Base-by-base conservation (phyloP, 495 filamentous ascomycete genomes). In the Tuber microsphaerosporum region DNA sequence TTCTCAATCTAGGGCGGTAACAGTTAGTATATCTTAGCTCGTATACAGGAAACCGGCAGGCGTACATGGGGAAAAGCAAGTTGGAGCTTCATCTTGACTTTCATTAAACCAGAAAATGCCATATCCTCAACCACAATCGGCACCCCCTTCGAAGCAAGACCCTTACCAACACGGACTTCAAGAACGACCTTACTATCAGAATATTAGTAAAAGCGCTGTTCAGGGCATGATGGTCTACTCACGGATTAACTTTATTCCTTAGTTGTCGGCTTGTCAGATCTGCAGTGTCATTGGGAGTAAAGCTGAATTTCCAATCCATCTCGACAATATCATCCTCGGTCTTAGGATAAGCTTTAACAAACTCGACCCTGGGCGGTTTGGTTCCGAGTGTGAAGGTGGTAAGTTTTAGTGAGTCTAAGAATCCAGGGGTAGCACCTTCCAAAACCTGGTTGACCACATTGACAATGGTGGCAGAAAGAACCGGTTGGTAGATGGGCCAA, bases 261-360 rank as follows among this genome's bases (percentile, higher is more conserved):
- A 96, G 83, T 82, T 99, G 95, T 69, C 91, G 90, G 34, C 90
- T 86, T 8, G 95, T 99, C 87, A 99, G 87, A 84, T 99, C 95
- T 75, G 91, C 89, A 16, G 88, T 91, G 84, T 99, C 95, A 79
- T 94, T 97, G 14, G 95, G 95, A 0, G 92, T 98, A 84, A 99
- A 99, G 85, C 94, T 97, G 85, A 99, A 98, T 79, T 97, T 94
- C 95, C 95, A 99, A 82, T 99, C 95, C 96, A 98, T 99, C 73
- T 98, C 88, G 65, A 99, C 92, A 73, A 91, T 91, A 81, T 99
- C 94, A 70, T 97, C 93, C 69, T 97, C 92, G 19, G 93, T 92
- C 85, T 97, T 97, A 41, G 95, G 94, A 80, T 98, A 98, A 10
- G 95, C 97, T 86, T 97, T 97, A 80, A 98, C 95, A 82, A 97